phyloP scores from a whole-genome alignment of 768 basidiomycete species.

The Amanita thiersii region DNA sequence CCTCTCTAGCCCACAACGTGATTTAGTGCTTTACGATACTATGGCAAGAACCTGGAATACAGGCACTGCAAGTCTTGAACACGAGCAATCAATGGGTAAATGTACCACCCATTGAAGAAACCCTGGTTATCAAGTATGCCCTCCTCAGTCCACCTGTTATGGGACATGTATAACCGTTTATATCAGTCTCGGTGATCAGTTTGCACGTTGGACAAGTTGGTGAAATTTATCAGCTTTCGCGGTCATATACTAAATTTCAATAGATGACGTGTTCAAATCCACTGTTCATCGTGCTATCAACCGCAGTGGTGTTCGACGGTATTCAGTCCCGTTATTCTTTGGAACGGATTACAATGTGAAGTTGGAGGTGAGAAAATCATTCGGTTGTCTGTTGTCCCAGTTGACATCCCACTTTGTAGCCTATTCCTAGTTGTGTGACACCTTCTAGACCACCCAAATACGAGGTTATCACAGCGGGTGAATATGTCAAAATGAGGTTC shows the following conservation, averaged over 20 bases:
- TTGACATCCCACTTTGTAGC: background rate
- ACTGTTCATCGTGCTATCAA: background rate
- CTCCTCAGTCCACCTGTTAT: background rate
- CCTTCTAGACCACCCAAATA: background rate
- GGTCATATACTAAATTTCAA: background rate
- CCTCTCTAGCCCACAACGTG: background rate
- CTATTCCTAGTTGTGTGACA: background rate
- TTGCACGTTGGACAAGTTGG: background rate
- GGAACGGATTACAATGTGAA: background rate
- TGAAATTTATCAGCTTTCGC: background rate
- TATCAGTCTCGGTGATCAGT: background rate
- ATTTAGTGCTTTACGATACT: background rate
- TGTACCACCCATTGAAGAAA: background rate
- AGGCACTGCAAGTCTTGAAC: background rate
- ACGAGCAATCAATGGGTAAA: background rate
- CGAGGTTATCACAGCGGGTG: background rate
- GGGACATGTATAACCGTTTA: background rate
- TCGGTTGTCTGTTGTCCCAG: too few relatives aligned
- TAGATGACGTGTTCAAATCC: conserved; percentile 2
- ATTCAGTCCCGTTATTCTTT: background rate
- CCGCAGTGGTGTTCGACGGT: background rate
- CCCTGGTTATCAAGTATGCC: background rate
- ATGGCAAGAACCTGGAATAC: conserved; percentile 1
- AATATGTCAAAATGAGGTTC: background rate
- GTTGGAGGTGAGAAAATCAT: background rate